A percentile compares a stretch with the other conserved stretches of the same genome.
phyloP scores from a whole-genome alignment of 1,284 basidiomycete genomes.

The Sanghuangporus baumii region DNA sequence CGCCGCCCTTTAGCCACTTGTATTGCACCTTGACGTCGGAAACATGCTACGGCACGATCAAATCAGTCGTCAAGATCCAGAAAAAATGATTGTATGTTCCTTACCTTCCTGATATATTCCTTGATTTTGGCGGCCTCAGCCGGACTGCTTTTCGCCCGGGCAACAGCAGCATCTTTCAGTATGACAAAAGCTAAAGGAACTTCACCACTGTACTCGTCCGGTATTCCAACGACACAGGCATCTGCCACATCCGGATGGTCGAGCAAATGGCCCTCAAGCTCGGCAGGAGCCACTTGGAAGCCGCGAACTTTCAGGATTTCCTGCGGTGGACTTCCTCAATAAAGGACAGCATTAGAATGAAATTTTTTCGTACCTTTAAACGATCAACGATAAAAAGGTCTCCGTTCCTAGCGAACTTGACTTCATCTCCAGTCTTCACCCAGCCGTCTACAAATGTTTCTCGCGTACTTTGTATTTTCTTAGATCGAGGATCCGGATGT shows the following conservation, averaged over 20 bases:
- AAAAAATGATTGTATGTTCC: conserved; percentile 12
- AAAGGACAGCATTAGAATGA: not conserved
- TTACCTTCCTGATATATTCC: conserved; percentile 41
- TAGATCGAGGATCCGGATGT: not conserved
- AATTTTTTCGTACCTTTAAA: conserved; percentile 43
- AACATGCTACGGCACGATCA: conserved; percentile 47
- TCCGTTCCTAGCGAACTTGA: conserved; percentile 46
- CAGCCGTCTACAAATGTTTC: conserved; percentile 58
- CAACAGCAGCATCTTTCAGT: conserved; percentile 37
- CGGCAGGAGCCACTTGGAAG: conserved; percentile 41
- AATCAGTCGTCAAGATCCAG: not conserved
- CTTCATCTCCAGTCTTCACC: conserved; percentile 69
- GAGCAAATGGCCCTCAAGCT: conserved; percentile 71
- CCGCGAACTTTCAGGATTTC: conserved; percentile 19
- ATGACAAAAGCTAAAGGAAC: conserved; percentile 72
- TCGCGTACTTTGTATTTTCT: conserved; percentile 36
- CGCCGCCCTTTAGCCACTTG: conserved; percentile 63
- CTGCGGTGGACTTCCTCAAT: not conserved
- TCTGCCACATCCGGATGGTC: conserved; percentile 66
- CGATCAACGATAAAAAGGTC: conserved; percentile 65
- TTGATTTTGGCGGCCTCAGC: conserved; percentile 38
- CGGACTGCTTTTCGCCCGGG: conserved; percentile 32
- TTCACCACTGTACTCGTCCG: conserved; percentile 77
- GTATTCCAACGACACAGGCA: conserved; percentile 69
- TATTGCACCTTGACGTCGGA: conserved; percentile 64